phyloP scores from a whole-genome alignment of 1,139 yeast genomes.

The Magnusiomyces paraingens region DNA sequence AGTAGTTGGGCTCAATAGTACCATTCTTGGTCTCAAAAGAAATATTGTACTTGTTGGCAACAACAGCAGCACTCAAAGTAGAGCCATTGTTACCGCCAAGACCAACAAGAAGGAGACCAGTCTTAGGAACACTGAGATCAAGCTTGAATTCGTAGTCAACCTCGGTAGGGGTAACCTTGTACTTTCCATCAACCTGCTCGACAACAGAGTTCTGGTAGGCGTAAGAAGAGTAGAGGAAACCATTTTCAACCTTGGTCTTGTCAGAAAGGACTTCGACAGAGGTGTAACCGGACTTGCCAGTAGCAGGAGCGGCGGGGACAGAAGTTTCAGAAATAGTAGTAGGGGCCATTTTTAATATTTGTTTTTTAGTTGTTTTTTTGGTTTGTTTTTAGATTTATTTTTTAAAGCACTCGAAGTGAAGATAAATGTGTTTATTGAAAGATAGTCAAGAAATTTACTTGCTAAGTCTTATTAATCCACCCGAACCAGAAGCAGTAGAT shows the following conservation, averaged over 20 bases:
- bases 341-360: conserved; percentile 31
- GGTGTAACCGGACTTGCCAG: conserved; percentile 36
- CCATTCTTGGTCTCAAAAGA: conserved; percentile 82
- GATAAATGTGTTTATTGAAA: conserved; percentile 5
- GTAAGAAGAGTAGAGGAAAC: conserved; percentile 61
- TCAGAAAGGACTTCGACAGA: conserved; percentile 54
- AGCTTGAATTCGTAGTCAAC: conserved; percentile 80
- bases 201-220: conserved; percentile 63
- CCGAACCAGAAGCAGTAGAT: conserved; percentile 31
- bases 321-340: conserved; percentile 27
- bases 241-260: conserved; percentile 52
- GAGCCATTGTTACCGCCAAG: conserved; percentile 97
- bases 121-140: conserved; percentile 74
- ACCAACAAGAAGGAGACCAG: conserved; percentile 88
- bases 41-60: conserved; percentile 77
- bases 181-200: conserved; percentile 48
- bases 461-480: conserved; percentile 25
- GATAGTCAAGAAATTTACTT: conserved; percentile 1
- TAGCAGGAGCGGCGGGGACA: conserved; percentile 29
- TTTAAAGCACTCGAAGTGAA: conserved; percentile 7
- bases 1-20: conserved; percentile 73
- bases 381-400: conserved; percentile 9
- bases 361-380: conserved; percentile 5
- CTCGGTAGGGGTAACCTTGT: conserved; percentile 63
- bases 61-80: conserved; percentile 75